Conservation (phyloP, 495 filamentous ascomycete genomes). For the Articulospora tetracladia region DNA sequence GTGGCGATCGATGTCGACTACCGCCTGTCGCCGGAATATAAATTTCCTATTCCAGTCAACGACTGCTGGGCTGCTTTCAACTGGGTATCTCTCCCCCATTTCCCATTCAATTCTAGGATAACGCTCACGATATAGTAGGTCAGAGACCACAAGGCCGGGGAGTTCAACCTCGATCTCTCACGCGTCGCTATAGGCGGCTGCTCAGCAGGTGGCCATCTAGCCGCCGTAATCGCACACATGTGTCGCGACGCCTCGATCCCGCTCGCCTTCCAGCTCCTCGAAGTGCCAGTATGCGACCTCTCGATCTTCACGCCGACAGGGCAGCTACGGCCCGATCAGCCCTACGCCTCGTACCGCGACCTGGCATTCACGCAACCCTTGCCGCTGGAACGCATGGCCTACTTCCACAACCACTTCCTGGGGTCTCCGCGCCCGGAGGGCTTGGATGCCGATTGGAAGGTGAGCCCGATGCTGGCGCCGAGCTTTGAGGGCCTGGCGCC, state of each 20-base stretch:
- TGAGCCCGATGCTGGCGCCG: conserved; percentile 25
- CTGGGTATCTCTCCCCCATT: too few relatives aligned
- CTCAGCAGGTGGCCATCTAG: conserved; percentile 44
- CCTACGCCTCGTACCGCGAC: conserved; percentile 25
- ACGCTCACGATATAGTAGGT: too few relatives aligned
- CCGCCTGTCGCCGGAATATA: conserved; percentile 39
- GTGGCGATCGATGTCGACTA: conserved; percentile 40
- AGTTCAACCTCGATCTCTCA: neutral
- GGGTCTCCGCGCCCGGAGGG: conserved; percentile 21
- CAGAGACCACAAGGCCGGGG: neutral
- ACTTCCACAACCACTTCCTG: conserved; percentile 28
- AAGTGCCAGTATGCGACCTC: conserved; percentile 29
- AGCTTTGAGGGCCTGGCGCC: conserved; percentile 20
- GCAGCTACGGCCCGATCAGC: conserved; percentile 3
- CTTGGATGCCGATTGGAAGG: conserved; percentile 25
- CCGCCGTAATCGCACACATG: conserved; percentile 38
- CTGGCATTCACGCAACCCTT: conserved; percentile 23
- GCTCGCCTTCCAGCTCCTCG: conserved; percentile 26
- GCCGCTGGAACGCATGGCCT: conserved; percentile 26
- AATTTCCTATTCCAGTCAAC: conserved; percentile 39
- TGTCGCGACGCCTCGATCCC: conserved; percentile 27
- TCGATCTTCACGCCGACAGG: conserved; percentile 16
- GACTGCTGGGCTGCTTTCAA: conserved; percentile 46
- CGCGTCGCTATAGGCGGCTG: conserved; percentile 34
- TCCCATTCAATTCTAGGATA: too few relatives aligned